A percentile compares a stretch with the other conserved stretches of the same genome.
These are phyloP conservation scores for Myotisia sp. DNA, from an alignment of 2,329 filamentous ascomycete species.

Conservation along the genomic window DNA sequence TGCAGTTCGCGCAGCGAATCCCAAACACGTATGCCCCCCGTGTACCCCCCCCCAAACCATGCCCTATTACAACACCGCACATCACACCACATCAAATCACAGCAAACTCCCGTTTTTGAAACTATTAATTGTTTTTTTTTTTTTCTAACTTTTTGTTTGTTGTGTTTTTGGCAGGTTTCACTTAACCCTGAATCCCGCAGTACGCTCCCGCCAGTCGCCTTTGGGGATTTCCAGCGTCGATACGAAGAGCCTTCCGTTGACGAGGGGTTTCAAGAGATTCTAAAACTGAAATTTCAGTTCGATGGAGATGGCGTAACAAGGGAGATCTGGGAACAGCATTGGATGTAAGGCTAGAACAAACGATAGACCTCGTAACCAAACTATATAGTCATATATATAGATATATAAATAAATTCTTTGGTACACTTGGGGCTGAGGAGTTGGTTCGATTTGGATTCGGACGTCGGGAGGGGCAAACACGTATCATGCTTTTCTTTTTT, in stretches of 20 bases:
- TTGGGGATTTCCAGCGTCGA: constrained; percentile 57
- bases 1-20: constrained; percentile 56
- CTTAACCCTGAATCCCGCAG: constrained; percentile 72
- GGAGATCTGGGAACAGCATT: constrained; percentile 61
- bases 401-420: too few relatives aligned
- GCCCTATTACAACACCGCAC: not conserved
- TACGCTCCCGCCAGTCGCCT: constrained; percentile 64
- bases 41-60: constrained; percentile 1
- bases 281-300: constrained; percentile 61
- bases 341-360: constrained; percentile 44
- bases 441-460: too few relatives aligned
- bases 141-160: too few relatives aligned
- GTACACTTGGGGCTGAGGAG: too few relatives aligned
- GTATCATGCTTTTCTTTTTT: too few relatives aligned
- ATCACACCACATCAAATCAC: too few relatives aligned
- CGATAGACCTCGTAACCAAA: too few relatives aligned
- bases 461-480: too few relatives aligned
- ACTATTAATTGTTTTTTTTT: too few relatives aligned
- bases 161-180: too few relatives aligned
- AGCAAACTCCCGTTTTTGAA: too few relatives aligned
- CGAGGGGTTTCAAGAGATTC: constrained; percentile 77
- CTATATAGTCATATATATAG: too few relatives aligned
- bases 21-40: constrained; percentile 21
- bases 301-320: constrained; percentile 54
- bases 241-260: constrained; percentile 56